Evolutionary conservation across 2,329 filamentous ascomycete species (phyloP).

Genomic region (Lasiodiplodia sp.): DNA sequence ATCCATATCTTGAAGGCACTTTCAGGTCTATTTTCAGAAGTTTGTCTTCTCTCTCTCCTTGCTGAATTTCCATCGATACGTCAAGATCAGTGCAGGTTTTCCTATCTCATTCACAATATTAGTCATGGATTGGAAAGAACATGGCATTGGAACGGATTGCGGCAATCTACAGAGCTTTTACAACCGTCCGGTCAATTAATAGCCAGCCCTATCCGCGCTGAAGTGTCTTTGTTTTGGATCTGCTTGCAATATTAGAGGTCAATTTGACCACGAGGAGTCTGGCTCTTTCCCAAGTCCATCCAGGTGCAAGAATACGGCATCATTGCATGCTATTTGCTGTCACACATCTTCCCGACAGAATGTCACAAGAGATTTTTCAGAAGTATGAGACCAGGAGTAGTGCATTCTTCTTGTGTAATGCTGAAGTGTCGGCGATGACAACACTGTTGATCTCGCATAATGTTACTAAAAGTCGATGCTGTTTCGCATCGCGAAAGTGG

Average conservation of each 20-base stretch:
- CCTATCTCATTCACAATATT: too few relatives aligned
- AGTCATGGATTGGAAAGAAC: too few relatives aligned
- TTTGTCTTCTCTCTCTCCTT: background rate
- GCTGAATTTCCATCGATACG: background rate
- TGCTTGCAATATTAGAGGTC: too few relatives aligned
- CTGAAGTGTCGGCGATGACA: background rate
- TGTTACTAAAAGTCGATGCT: background rate
- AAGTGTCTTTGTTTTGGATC: too few relatives aligned
- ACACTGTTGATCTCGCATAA: background rate
- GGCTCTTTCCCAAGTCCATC: too few relatives aligned
- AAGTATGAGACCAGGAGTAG: background rate
- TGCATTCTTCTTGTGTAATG: background rate
- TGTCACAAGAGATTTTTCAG: background rate
- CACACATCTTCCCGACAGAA: background rate
- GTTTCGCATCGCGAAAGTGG: background rate
- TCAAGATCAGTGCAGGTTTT: background rate
- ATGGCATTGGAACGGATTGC: too few relatives aligned
- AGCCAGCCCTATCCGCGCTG: too few relatives aligned
- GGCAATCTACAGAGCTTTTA: too few relatives aligned
- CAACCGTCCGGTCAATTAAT: too few relatives aligned
- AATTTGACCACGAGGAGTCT: too few relatives aligned
- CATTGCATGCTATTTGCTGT: too few relatives aligned
- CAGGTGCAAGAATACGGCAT: too few relatives aligned
- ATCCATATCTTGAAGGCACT: constrained; percentile 8
- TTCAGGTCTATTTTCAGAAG: background rate